These are phyloP conservation scores for Myxozyma kluyveri DNA, from an alignment of 805 yeast genomes.

Conservation along the genomic window DNA sequence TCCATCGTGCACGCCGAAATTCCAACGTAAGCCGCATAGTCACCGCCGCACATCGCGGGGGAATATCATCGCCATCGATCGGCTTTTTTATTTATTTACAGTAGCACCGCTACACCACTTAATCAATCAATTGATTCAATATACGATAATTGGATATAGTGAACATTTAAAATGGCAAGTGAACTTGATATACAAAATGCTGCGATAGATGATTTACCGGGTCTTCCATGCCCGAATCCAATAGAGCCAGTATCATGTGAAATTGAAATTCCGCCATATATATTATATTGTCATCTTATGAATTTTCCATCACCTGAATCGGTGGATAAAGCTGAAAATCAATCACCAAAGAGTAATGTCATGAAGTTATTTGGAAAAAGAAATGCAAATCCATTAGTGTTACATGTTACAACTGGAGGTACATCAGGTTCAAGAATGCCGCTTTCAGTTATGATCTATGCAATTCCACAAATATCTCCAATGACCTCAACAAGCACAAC, in stretches of 20 bases:
- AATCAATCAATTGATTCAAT: no score
- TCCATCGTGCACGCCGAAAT: no score
- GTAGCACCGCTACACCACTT: background rate
- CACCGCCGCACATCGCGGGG: no score
- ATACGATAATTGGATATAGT: no score
- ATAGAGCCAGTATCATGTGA: conserved; percentile 4
- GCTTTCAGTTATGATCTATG: conserved; percentile 14
- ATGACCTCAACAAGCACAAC: background rate
- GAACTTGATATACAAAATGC: no score
- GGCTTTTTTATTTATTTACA: background rate
- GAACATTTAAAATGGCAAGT: no score
- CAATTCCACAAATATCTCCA: conserved; percentile 4
- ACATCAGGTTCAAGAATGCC: conserved; percentile 6
- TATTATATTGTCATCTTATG: conserved; percentile 20
- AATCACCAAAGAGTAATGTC: no score
- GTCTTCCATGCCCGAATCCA: background rate
- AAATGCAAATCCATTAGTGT: conserved; percentile 11
- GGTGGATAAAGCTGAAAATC: no score
- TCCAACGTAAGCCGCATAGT: no score
- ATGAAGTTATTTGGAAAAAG: no score
- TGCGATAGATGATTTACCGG: background rate
- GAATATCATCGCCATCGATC: no score
- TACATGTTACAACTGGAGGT: conserved; percentile 15
- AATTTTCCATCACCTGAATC: conserved; percentile 14
- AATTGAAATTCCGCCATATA: conserved; percentile 11